Evolutionary conservation across 192 early-diverging fungal genomes (phyloP), one percentile per base, ranked within the genome.

Genomic region (Entrophospora sp.): DNA sequence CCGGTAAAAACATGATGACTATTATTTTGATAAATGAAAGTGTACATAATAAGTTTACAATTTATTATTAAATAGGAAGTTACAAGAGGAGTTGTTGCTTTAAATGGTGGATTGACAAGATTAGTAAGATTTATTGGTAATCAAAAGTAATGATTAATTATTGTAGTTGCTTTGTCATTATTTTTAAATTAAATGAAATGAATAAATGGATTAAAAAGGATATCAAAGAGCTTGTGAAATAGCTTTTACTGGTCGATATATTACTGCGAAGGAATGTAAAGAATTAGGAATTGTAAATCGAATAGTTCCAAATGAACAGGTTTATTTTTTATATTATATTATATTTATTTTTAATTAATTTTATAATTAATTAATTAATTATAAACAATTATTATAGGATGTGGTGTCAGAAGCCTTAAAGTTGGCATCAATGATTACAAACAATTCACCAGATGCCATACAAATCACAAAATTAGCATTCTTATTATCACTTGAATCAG

Each of bases 361-460:
- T n/a, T n/a, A n/a, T n/a, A n/a, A n/a, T n/a, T n/a, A n/a, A n/a
- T n/a, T n/a, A n/a, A n/a, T n/a, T n/a, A n/a, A n/a, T n/a, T n/a
- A n/a, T n/a, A n/a, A n/a, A n/a, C n/a, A n/a, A n/a, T n/a, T n/a
- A n/a, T n/a, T n/a, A 71, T 9, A 46, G 30, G 66, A 74, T 45
- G 53, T 71, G 6, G 64, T 74, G 20, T 43, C 64, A 12, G 43
- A 45, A 4, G 69, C 64, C 16, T 31, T 74, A 12, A 49, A 66
- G 13, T 67, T 55, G 56, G 75, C 75, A 1, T 63, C 69, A 25
- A 44, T 31, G 20, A 77, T 77, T 30, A 67, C 59, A 28, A 38
- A 63, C 35, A 77, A 72, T 48, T 77, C 75, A 16, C 75, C 75
- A n/a, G 75, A 77, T 62, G 75, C 73, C 25, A 75, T 77, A 31